Conservation (phyloP, 306 rosid genomes). For the Bauhinia variegata region DNA sequence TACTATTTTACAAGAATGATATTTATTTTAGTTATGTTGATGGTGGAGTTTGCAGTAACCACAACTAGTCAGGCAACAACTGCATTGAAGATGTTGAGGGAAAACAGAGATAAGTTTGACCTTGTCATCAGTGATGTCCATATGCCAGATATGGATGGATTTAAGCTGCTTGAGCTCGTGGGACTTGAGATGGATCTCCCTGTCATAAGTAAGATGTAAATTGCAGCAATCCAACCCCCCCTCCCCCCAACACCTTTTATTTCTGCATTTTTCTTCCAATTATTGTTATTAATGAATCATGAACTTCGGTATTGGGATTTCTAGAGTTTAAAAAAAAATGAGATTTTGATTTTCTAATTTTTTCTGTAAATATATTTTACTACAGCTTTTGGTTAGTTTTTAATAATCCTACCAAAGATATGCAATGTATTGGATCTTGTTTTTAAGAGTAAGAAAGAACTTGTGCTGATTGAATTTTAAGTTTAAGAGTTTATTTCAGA, state of each 20-base stretch:
- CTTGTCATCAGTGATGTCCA: conserved; percentile 96
- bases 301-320: background rate
- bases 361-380: background rate
- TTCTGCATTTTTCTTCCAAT: background rate
- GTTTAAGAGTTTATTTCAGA: background rate
- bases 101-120: conserved; percentile 79
- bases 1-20: conserved; percentile 17
- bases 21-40: no score
- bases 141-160: conserved; percentile 99
- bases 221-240: no score
- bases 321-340: conserved; percentile 25
- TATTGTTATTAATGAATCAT: conserved; percentile 14
- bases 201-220: conserved; percentile 74
- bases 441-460: conserved; percentile 10
- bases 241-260: no score
- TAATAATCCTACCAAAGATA: conserved; percentile 6
- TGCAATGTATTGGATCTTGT: conserved; percentile 10
- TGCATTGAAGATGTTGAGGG: conserved; percentile 85
- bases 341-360: conserved; percentile 13
- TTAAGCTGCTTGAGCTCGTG: conserved; percentile 92
- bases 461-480: background rate
- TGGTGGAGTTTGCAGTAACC: conserved; percentile 75
- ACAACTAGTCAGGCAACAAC: conserved; percentile 74
- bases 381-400: background rate
- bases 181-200: conserved; percentile 99